Evolutionary conservation across 106 monocot genomes (phyloP).

Genomic region (Phalaenopsis aphrodite): DNA sequence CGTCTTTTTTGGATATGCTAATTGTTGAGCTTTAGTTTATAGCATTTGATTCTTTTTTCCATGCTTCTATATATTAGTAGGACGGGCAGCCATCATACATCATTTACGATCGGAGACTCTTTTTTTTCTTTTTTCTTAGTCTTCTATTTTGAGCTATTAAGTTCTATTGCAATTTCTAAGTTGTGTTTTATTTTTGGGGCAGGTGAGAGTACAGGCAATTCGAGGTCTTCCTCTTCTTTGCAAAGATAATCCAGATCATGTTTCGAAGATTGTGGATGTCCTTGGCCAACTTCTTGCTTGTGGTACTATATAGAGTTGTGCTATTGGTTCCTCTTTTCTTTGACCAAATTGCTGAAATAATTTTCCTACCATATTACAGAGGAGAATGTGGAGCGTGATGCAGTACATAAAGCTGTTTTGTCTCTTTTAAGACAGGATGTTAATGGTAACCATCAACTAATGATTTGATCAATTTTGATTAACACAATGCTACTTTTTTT

Average conservation of each 20-base stretch:
- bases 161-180: constrained; percentile 1
- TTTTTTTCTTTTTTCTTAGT: neutral
- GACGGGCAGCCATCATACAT: neutral
- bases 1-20: neutral
- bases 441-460: constrained; percentile 49
- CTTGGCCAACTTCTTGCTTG: constrained; percentile 80
- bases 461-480: neutral
- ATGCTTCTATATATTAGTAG: neutral
- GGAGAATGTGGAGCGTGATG: constrained; percentile 99
- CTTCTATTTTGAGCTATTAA: neutral
- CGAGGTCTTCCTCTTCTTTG: constrained; percentile 94
- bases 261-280: constrained; percentile 91
- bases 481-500: too few relatives aligned
- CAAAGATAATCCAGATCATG: constrained; percentile 91
- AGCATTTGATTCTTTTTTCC: neutral
- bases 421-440: constrained; percentile 90
- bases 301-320: constrained; percentile 33
- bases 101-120: neutral
- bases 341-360: constrained; percentile 7
- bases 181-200: constrained; percentile 13
- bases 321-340: neutral
- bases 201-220: constrained; percentile 95
- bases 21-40: neutral
- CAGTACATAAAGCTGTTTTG: constrained; percentile 93
- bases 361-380: constrained; percentile 31